Base-by-base conservation (phyloP, 2,329 filamentous ascomycete genomes). In the Ceratocystis ficicola region DNA sequence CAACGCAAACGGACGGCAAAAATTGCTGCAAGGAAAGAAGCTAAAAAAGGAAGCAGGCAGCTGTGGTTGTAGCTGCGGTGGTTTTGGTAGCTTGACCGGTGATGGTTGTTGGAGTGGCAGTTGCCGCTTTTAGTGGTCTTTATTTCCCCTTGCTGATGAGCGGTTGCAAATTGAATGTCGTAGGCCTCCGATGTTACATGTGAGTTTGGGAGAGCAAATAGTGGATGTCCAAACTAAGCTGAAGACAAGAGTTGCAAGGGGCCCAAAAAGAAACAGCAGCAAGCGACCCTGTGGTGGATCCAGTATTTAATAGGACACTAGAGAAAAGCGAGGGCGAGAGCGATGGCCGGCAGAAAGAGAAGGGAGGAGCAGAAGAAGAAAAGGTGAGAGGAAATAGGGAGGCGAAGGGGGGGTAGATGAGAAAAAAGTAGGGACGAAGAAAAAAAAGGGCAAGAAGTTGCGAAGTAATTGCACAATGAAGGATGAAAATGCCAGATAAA, bases 221-320 rank as follows among this genome's bases (percentile, higher is more conserved):
- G 32, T n/a, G 55, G 55, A 20, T 32, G 55, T 36, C 30, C 25
- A 59, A 32, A 32, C 55, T 59, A 59, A 57, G 55, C 55, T 59
- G 55, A 59, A 36, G 28, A 59, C 5, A 59, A 25, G 15, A 25
- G 25, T 25, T 25, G 48, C 48, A 52, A 52, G 48, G 48, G 48
- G 25, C 48, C 48, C 2, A 52, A 52, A 22, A 25, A 52, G 20
- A 52, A 52, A 52, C 48, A 15, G 20, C 20, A 25, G 48, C 48
- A 52, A 52, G 48, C 12, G 28, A 52, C 48, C 3, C 48, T 52
- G 12, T 52, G 8, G 12, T 52, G 8, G 48, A 52, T 41, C 36
- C 36, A 41, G 12, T 22, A 3, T 22, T 52, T 8, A n/a, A 48
- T n/a, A 41, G 36, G 36, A 41, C 12, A 48, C 48, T 15, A 5